phyloP scores from a whole-genome alignment of 2,329 filamentous ascomycete species.

The Colletotrichum lupini region DNA sequence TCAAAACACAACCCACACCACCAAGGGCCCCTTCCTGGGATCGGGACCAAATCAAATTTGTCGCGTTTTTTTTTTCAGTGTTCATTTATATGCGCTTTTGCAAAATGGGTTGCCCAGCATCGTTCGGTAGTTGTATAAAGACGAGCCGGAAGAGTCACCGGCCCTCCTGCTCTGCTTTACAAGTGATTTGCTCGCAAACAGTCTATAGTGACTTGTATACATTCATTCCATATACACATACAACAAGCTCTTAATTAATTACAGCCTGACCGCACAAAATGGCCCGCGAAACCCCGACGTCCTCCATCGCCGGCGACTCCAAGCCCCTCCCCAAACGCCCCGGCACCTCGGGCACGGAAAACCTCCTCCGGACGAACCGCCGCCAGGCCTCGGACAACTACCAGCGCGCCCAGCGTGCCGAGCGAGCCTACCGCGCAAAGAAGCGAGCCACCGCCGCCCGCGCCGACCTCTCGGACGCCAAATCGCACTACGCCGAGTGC shows the following conservation, averaged over 20 bases:
- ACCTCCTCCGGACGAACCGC: constrained; percentile 51
- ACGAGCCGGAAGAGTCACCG: not conserved
- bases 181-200: constrained; percentile 20
- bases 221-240: constrained; percentile 13
- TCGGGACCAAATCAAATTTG: constrained; percentile 19
- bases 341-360: constrained; percentile 56
- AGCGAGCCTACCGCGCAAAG: constrained; percentile 52
- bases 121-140: constrained; percentile 24
- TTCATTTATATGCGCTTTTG: not conserved
- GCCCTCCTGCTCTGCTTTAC: not conserved
- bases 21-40: not conserved
- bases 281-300: constrained; percentile 32
- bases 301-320: constrained; percentile 21
- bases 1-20: constrained; percentile 21
- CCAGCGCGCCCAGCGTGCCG: constrained; percentile 51
- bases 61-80: not conserved
- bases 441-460: constrained; percentile 54
- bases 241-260: not conserved
- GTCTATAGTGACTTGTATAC: constrained; percentile 23
- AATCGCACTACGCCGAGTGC: constrained; percentile 50
- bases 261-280: constrained; percentile 8
- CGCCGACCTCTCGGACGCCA: constrained; percentile 49
- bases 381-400: constrained; percentile 51
- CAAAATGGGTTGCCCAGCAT: not conserved
- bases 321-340: constrained; percentile 48